Evolutionary conservation across 495 filamentous ascomycete species (phyloP).

Genomic region (Hyaloscypha finlandica): DNA sequence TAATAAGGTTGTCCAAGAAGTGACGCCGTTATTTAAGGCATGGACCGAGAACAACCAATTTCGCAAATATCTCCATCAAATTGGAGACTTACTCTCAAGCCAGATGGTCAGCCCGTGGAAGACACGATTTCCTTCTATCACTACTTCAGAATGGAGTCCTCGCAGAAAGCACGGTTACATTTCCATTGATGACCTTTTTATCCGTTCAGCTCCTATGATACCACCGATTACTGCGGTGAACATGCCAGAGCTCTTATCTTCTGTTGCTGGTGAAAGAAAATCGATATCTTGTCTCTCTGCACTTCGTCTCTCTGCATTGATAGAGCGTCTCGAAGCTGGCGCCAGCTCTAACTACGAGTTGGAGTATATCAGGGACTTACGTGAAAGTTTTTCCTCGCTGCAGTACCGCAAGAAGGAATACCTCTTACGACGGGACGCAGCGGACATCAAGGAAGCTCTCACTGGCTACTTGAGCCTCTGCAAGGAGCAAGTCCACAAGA

Average conservation of each 20-base stretch:
- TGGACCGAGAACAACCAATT: neutral
- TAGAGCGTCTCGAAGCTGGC: neutral
- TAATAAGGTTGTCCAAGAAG: neutral
- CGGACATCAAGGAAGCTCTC: neutral
- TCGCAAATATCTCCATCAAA: neutral
- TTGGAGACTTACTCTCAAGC: neutral
- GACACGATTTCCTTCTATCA: neutral
- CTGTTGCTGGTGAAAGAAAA: neutral
- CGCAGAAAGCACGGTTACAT: neutral
- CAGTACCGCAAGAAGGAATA: neutral
- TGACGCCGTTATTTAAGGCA: neutral
- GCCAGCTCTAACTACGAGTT: neutral
- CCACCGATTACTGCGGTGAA: neutral
- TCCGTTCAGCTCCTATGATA: neutral
- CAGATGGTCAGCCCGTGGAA: neutral
- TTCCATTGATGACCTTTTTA: neutral
- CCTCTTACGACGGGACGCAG: neutral
- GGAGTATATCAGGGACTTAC: neutral
- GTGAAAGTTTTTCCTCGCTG: neutral
- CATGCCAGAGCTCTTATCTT: neutral
- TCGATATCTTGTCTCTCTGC: neutral
- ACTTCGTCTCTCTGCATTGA: neutral
- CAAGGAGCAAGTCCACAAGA: neutral
- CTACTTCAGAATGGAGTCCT: neutral
- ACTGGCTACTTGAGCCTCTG: neutral